Evolutionary conservation across 2,329 filamentous ascomycete species (phyloP).

Genomic region (Orbilia quercus): DNA sequence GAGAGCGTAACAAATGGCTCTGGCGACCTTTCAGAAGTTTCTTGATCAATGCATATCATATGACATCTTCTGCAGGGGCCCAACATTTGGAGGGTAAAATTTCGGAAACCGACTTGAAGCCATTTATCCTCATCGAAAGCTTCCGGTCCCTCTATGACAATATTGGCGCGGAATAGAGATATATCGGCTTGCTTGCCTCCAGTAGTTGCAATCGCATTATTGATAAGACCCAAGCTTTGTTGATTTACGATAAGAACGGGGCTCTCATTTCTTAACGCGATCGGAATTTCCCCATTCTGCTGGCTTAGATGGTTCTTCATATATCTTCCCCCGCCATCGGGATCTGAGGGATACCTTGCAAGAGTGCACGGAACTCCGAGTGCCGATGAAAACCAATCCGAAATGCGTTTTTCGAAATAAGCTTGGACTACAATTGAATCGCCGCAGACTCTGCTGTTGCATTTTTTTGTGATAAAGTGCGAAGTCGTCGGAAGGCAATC

Average conservation of each 20-base stretch:
- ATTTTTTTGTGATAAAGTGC: slow-evolving; percentile 60
- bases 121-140: slow-evolving; percentile 45
- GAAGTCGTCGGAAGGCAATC: slow-evolving; percentile 63
- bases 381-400: slow-evolving; percentile 79
- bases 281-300: slow-evolving; percentile 65
- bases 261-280: slow-evolving; percentile 90
- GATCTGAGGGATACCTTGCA: slow-evolving; percentile 80
- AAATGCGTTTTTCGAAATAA: slow-evolving; percentile 75
- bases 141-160: slow-evolving; percentile 72
- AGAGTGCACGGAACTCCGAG: slow-evolving; percentile 84
- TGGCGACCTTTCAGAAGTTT: slow-evolving; percentile 78
- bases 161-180: slow-evolving; percentile 87
- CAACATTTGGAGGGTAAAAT: slow-evolving; percentile 68
- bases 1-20: slow-evolving; percentile 90
- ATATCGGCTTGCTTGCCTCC: slow-evolving; percentile 74
- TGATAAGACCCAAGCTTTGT: slow-evolving; percentile 81
- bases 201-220: slow-evolving; percentile 74
- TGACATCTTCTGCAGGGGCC: slow-evolving; percentile 90
- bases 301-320: slow-evolving; percentile 76
- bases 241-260: slow-evolving; percentile 87
- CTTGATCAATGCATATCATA: slow-evolving; percentile 94
- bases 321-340: slow-evolving; percentile 72
- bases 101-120: slow-evolving; percentile 33
- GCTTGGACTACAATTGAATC: slow-evolving; percentile 77
- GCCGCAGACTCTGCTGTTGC: slow-evolving; percentile 74